A percentile compares a stretch with the other conserved stretches of the same genome.
Conservation (phyloP, 352 stramenopile genomes). For the Pythium biforme region DNA sequence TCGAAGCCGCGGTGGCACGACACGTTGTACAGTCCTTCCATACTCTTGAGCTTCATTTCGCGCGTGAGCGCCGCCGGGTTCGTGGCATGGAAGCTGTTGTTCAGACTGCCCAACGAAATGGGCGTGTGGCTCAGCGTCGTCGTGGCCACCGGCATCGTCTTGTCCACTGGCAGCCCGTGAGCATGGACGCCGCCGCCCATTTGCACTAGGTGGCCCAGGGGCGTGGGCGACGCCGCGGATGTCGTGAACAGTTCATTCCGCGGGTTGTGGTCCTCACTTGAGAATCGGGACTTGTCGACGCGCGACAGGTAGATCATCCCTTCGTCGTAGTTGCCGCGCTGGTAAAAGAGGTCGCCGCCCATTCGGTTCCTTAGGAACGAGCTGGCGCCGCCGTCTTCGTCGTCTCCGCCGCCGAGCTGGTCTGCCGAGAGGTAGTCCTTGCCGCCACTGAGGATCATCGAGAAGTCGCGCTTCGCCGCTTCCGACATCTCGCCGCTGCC, state of each 20-base stretch:
- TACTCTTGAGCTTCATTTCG: conserved; percentile 76
- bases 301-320: conserved; percentile 84
- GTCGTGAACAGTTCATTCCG: conserved; percentile 53
- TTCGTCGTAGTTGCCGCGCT: conserved; percentile 82
- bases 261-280: conserved; percentile 52
- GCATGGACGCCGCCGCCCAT: conserved; percentile 31
- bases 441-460: conserved; percentile 47
- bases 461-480: conserved; percentile 51
- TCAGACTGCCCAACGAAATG: background rate
- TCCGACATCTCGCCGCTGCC: conserved; percentile 31
- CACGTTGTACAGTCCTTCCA: conserved; percentile 78
- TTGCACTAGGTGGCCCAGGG: conserved; percentile 46
- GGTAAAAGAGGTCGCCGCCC: conserved; percentile 81
- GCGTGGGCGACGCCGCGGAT: conserved; percentile 38
- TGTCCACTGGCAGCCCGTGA: conserved; percentile 5
- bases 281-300: conserved; percentile 70
- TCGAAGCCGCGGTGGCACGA: conserved; percentile 79
- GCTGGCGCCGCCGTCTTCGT: conserved; percentile 5
- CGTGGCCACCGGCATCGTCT: background rate
- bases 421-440: conserved; percentile 15
- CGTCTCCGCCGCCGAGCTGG: conserved; percentile 3
- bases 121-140: conserved; percentile 10
- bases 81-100: background rate
- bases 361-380: conserved; percentile 32
- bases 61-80: conserved; percentile 35